These are phyloP conservation scores for Aquilaria agallochum DNA, from an alignment of 441 rosid species.

Conservation along the genomic window DNA sequence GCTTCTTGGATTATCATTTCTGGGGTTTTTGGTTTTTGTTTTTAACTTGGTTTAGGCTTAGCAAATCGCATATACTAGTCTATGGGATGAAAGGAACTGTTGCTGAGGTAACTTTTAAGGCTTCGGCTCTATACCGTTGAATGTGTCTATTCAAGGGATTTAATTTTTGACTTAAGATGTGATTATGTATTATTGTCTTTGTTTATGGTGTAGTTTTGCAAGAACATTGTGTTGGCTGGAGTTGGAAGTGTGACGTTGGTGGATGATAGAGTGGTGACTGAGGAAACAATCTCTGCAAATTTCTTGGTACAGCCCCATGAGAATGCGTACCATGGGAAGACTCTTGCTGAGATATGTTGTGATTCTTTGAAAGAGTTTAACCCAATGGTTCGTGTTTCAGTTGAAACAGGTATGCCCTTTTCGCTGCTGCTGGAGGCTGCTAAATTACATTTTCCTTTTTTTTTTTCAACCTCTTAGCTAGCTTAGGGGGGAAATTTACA, in stretches of 20 bases:
- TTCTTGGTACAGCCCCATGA: conserved; percentile 58
- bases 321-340: conserved; percentile 29
- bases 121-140: not conserved
- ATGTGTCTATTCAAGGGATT: too few relatives aligned
- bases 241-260: conserved; percentile 80
- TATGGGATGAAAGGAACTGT: conserved; percentile 73
- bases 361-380: conserved; percentile 72
- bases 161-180: too few relatives aligned
- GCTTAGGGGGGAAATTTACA: not conserved
- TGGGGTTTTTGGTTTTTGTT: conserved; percentile 3
- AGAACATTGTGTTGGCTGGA: conserved; percentile 89
- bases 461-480: not conserved
- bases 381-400: conserved; percentile 80
- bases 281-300: conserved; percentile 55
- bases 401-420: conserved; percentile 50
- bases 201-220: conserved; percentile 60
- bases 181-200: not conserved
- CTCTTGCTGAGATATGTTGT: conserved; percentile 60
- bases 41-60: conserved; percentile 42
- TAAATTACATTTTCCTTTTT: not conserved
- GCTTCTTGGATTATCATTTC: not conserved
- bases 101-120: conserved; percentile 50
- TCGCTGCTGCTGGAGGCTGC: not conserved
- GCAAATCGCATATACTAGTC: conserved; percentile 72
- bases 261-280: conserved; percentile 63